phyloP scores from a whole-genome alignment of 2,329 filamentous ascomycete species.

The Erysiphe pulchra region DNA sequence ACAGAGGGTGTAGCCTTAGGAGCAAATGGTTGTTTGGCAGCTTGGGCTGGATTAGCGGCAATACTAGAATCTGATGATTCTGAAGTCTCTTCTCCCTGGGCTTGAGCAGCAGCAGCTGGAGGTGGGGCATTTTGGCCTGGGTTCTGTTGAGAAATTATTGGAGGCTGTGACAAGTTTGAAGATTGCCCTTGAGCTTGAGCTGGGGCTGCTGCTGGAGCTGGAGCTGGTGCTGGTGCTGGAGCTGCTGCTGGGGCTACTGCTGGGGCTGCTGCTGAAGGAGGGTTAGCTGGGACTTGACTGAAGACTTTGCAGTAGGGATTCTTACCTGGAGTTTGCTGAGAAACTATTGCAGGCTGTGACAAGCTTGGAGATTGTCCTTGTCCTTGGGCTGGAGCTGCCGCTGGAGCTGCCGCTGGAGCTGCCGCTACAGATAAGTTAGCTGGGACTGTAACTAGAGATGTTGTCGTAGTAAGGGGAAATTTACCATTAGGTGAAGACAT shows the following conservation, averaged over 20 bases:
- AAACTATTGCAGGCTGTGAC: neutral
- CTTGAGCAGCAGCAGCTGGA: too few relatives aligned
- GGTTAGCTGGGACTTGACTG: neutral
- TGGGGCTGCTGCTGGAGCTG: neutral
- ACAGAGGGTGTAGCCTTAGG: neutral
- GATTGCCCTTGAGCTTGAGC: neutral
- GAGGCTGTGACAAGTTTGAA: neutral
- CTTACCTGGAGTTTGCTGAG: neutral
- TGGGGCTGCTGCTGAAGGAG: neutral
- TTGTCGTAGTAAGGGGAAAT: neutral
- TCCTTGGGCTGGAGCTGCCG: neutral
- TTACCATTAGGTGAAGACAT: constrained; percentile 1
- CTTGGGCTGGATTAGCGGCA: too few relatives aligned
- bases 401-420: neutral
- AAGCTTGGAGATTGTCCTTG: neutral
- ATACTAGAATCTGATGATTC: too few relatives aligned
- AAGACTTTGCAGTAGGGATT: too few relatives aligned
- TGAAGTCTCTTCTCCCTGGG: too few relatives aligned
- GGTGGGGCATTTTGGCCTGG: neutral
- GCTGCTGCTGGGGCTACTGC: too few relatives aligned
- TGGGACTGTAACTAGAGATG: neutral
- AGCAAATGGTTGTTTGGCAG: too few relatives aligned
- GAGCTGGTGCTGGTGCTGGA: too few relatives aligned
- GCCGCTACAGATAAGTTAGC: neutral
- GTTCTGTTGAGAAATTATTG: neutral